phyloP scores from a whole-genome alignment of 2,329 filamentous ascomycete genomes.

The Pseudophaeomoniella oleicola region DNA sequence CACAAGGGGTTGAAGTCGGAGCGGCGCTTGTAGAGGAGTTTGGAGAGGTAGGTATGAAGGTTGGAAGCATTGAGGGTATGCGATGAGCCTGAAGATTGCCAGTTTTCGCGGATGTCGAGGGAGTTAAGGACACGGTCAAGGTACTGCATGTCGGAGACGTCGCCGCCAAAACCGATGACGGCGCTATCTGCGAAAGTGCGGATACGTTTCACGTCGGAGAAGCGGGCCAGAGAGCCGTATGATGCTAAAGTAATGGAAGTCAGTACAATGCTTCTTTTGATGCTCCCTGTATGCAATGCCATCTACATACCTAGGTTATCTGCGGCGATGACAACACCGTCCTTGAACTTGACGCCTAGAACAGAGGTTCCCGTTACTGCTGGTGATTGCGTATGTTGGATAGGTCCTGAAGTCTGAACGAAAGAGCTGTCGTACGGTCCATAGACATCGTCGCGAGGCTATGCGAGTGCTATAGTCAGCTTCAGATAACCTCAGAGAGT shows the following conservation, averaged over 20 bases:
- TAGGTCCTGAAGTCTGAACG: slow-evolving; percentile 56
- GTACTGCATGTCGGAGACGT: slow-evolving; percentile 99
- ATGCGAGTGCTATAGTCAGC: slow-evolving; percentile 18
- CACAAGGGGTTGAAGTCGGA: slow-evolving; percentile 94
- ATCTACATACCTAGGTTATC: slow-evolving; percentile 93
- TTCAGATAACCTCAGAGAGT: slow-evolving; percentile 1
- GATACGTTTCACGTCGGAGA: slow-evolving; percentile 91
- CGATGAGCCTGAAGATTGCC: slow-evolving; percentile 38
- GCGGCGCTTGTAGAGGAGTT: slow-evolving; percentile 90
- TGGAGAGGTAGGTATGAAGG: slow-evolving; percentile 89
- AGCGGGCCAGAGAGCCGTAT: slow-evolving; percentile 91
- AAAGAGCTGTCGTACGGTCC: slow-evolving; percentile 82
- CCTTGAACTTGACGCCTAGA: slow-evolving; percentile 86
- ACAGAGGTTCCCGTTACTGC: slow-evolving; percentile 96
- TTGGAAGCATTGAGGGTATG: slow-evolving; percentile 70
- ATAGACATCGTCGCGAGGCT: slow-evolving; percentile 97
- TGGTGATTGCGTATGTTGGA: slow-evolving; percentile 78
- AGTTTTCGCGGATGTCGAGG: slow-evolving; percentile 79
- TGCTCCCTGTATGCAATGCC: too few relatives aligned
- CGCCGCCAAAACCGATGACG: slow-evolving; percentile 86
- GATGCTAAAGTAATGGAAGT: slow-evolving; percentile 49
- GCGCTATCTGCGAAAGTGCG: slow-evolving; percentile 72
- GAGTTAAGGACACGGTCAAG: slow-evolving; percentile 78
- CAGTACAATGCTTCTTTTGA: slow-evolving; percentile 7
- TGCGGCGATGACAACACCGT: slow-evolving; percentile 89